Evolutionary conservation across 2,329 filamentous ascomycete genomes (phyloP).

Genomic region (Penicillium carneum): DNA sequence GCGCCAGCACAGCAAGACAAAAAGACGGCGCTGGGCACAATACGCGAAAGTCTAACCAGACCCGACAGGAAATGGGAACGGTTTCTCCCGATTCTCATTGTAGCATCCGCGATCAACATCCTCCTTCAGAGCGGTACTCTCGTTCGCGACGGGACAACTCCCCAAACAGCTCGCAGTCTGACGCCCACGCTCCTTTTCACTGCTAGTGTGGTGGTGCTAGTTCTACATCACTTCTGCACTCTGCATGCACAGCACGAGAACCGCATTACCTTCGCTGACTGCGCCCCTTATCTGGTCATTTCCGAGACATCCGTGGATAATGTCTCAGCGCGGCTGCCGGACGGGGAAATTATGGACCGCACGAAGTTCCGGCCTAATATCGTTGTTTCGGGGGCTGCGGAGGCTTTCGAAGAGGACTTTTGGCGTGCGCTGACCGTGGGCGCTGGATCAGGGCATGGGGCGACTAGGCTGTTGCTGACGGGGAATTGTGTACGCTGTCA

Average conservation of each 20-base stretch:
- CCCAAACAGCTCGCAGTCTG: slow-evolving; percentile 2
- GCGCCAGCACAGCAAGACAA: slow-evolving; percentile 51
- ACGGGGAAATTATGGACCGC: slow-evolving; percentile 64
- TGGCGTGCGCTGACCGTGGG: slow-evolving; percentile 68
- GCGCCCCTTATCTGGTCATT: slow-evolving; percentile 71
- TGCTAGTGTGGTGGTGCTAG: slow-evolving; percentile 5
- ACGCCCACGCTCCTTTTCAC: not conserved
- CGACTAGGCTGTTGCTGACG: slow-evolving; percentile 63
- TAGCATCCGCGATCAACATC: slow-evolving; percentile 9
- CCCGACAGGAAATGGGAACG: not conserved
- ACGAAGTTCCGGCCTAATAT: slow-evolving; percentile 77
- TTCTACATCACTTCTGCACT: slow-evolving; percentile 11
- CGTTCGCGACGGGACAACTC: slow-evolving; percentile 6
- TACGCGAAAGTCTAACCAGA: not conserved
- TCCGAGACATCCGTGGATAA: slow-evolving; percentile 73
- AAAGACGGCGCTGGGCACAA: slow-evolving; percentile 1
- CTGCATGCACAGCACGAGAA: slow-evolving; percentile 23
- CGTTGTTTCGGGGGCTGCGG: slow-evolving; percentile 66
- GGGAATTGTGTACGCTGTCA: slow-evolving; percentile 74
- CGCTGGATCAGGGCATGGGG: slow-evolving; percentile 16
- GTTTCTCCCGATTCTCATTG: not conserved
- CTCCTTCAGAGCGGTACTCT: not conserved
- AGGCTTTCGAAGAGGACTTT: slow-evolving; percentile 73
- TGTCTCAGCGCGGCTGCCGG: slow-evolving; percentile 65
- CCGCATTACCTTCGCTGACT: slow-evolving; percentile 44